phyloP scores from a whole-genome alignment of 1,284 basidiomycete species.

The Anthracocystis panici-leucophaei region DNA sequence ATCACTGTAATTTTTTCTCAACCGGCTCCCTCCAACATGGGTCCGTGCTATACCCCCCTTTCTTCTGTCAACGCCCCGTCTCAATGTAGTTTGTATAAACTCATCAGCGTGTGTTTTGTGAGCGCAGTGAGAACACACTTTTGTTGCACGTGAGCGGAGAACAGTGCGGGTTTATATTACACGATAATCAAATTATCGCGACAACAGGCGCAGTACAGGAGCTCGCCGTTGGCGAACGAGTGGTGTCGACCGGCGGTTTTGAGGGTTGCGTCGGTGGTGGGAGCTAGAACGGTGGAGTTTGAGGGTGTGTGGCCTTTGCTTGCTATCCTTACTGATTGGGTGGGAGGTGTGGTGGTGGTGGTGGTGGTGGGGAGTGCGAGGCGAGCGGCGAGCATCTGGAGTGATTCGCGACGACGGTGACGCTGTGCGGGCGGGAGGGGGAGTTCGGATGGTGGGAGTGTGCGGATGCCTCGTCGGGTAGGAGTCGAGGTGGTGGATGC shows the following conservation, averaged over 20 bases:
- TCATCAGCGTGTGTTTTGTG: no score
- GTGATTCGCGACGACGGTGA: slow-evolving; percentile 33
- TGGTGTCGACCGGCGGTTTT: slow-evolving; percentile 22
- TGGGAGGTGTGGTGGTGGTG: background rate
- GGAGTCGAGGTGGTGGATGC: slow-evolving; percentile 1
- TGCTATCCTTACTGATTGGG: slow-evolving; percentile 18
- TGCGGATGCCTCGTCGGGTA: slow-evolving; percentile 37
- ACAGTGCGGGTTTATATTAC: background rate
- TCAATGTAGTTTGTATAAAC: slow-evolving; percentile 7
- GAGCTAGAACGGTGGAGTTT: slow-evolving; percentile 18
- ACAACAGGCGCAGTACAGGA: slow-evolving; percentile 52
- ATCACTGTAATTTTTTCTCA: no score
- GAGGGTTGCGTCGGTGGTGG: background rate
- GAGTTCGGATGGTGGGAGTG: slow-evolving; percentile 34
- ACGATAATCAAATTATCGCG: slow-evolving; percentile 51
- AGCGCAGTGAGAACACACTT: no score
- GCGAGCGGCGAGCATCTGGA: slow-evolving; percentile 50
- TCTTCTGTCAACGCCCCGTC: no score
- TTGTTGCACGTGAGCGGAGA: background rate
- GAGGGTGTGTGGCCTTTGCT: slow-evolving; percentile 42
- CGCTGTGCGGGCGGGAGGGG: slow-evolving; percentile 39
- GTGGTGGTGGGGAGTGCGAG: slow-evolving; percentile 13
- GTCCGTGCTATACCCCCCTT: no score
- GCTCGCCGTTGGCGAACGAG: slow-evolving; percentile 48
- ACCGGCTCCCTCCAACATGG: no score